Base-by-base conservation (phyloP, 352 stramenopile species). In the Phytophthora litchii region DNA sequence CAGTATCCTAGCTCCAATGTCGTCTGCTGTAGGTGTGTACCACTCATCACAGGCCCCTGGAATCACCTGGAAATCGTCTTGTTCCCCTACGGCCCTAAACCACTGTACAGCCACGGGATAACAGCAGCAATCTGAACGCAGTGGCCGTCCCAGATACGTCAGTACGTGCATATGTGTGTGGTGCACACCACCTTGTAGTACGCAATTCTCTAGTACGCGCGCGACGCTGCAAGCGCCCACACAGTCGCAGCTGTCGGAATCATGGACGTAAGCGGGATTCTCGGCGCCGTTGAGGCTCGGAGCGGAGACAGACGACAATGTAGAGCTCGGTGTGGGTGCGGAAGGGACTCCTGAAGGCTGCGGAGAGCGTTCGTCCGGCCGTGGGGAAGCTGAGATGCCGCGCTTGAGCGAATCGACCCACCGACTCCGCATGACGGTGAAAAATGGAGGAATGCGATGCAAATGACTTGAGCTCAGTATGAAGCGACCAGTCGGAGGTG, bases 121-220 rank as follows among this genome's bases (percentile, higher is more conserved):
- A 65, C 85, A 94, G 61, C 82, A 91, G 41, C 63, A 85, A 4
- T 82, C 70, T 2, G 63, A 72, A 17, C 73, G 72, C 47, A 94
- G 53, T 14, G 85, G 85, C 5, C 74, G 72, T 10, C 85, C 85
- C 16, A 92, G 43, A 55, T 86, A 88, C 56, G 84, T 92, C 19
- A 91, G 66, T 38, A 92, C 60, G 54, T 92, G 84, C 64, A 92
- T 75, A 56, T 94, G 80, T 27, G 85, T 91, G 74, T 94, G 85
- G 67, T 94, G 85, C 46, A 92, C 73, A 60, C 85, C 83, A 64
- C 83, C 83, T 67, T 94, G 85, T 19, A 94, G 56, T 42, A 85
- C 78, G 40, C 81, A 89, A 38, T 87, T 76, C 40, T 91, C 79
- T 3, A 94, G 72, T 19, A 94, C 76, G 43, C 72, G 73, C 10